Evolutionary conservation across 2,329 filamentous ascomycete genomes (phyloP).

Genomic region (Pezicula carpinea): DNA sequence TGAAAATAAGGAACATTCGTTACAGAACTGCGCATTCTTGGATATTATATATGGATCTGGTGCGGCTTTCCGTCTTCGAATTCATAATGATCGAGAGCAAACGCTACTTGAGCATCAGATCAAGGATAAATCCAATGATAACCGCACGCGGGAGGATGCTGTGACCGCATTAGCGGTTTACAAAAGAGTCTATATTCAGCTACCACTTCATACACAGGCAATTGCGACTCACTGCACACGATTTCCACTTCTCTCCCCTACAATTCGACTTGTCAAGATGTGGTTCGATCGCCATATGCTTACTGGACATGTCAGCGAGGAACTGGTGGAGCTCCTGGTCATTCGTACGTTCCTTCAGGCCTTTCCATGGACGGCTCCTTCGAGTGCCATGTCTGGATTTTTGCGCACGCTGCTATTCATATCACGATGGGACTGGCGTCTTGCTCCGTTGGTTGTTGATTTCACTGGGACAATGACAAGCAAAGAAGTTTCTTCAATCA

Average conservation of each 20-base stretch:
- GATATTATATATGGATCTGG: slow-evolving; percentile 73
- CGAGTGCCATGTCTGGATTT: slow-evolving; percentile 74
- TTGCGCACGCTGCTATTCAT: slow-evolving; percentile 75
- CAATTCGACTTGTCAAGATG: slow-evolving; percentile 79
- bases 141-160: slow-evolving; percentile 62
- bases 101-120: slow-evolving; percentile 73
- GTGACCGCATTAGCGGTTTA: slow-evolving; percentile 65
- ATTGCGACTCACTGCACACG: slow-evolving; percentile 77
- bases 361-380: slow-evolving; percentile 74
- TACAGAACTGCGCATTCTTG: slow-evolving; percentile 75
- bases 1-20: slow-evolving; percentile 65
- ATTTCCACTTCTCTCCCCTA: slow-evolving; percentile 72
- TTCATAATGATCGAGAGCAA: slow-evolving; percentile 85
- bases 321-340: slow-evolving; percentile 80
- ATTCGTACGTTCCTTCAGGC: slow-evolving; percentile 75
- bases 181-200: slow-evolving; percentile 65
- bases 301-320: slow-evolving; percentile 67
- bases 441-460: slow-evolving; percentile 77
- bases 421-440: slow-evolving; percentile 87
- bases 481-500: slow-evolving; percentile 57
- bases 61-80: slow-evolving; percentile 75
- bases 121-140: slow-evolving; percentile 66
- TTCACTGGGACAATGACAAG: slow-evolving; percentile 60
- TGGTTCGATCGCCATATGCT: slow-evolving; percentile 89
- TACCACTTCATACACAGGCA: slow-evolving; percentile 76